Base-by-base conservation (phyloP, 192 early-diverging fungal genomes). In the Kickxella alabastrina region DNA sequence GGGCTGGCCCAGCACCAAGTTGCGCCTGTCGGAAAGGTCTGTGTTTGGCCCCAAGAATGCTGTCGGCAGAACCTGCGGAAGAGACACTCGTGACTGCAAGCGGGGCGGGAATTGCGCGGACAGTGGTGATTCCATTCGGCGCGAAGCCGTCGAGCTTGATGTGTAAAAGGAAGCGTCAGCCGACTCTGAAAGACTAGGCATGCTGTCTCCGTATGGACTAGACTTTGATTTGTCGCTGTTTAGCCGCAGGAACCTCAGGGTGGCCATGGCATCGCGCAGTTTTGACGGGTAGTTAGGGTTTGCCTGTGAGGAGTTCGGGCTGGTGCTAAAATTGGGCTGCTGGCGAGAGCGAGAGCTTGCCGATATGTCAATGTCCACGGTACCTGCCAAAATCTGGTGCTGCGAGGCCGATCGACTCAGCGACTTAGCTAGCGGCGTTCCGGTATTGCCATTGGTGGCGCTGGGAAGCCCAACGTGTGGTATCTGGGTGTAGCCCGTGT, bases 261-360 rank as follows among this genome's bases (percentile, higher is more conserved):
- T 75, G 28, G 71, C 71, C 71, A 75, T 75, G 1, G 71, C 71
- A 31, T 75, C 71, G 59, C 71, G 71, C 35, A 75, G 59, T 49
- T 75, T 75, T 12, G 71, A 75, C 37, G 71, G 71, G 40, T 75
- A 75, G 44, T 52, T 59, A 9, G 62, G 59, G 18, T 58, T 75
- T 8, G 71, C 56, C 13, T 75, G 71, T 29, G 71, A 75, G 10
- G 71, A 66, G 38, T 54, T 62, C 6, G 71, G 71, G 29, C 71
- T 75, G 43, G 54, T 42, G 8, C 50, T 40, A 13, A 51, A 44
- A 3, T 48, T 43, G 13, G 53, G 43, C 22, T 35, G 49, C 12
- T 45, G 63, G 12, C 63, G 63, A 35, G 43, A 32, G 13, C 40
- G 44, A 26, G 43, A 25, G 10, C 45, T 24, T 6, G 34, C 10